Conservation (phyloP, 208 protist species). For the Leishmania tropica region DNA sequence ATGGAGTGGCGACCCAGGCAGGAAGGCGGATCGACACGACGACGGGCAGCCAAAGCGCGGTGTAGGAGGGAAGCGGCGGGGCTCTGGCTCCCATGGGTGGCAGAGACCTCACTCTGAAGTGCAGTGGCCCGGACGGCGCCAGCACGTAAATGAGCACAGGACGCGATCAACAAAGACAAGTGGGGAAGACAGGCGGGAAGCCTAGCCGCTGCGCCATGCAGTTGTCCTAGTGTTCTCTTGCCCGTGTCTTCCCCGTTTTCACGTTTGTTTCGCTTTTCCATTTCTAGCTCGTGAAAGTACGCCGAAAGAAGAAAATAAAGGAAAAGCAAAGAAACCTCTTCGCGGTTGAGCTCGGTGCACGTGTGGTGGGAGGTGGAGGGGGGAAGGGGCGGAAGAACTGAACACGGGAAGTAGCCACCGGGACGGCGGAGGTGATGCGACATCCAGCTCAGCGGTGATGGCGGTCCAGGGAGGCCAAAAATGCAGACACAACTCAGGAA, state of each 20-base stretch:
- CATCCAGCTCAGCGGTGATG: neutral
- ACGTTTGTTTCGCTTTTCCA: neutral
- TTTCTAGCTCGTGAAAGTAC: neutral
- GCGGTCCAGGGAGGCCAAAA: neutral
- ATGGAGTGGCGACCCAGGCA: neutral
- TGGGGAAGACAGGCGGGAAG: neutral
- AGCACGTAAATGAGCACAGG: neutral
- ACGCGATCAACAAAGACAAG: neutral
- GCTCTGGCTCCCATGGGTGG: neutral
- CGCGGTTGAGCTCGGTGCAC: neutral
- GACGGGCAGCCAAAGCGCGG: too few species aligned
- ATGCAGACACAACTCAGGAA: neutral
- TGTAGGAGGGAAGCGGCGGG: neutral
- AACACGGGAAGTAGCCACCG: neutral
- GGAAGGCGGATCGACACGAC: neutral
- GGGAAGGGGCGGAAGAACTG: neutral
- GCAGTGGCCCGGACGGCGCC: neutral
- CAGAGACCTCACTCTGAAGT: neutral
- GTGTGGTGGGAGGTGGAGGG: neutral
- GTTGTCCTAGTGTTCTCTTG: neutral
- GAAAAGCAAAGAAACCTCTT: conserved; percentile 14
- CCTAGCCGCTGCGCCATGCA: neutral
- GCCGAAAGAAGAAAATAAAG: neutral
- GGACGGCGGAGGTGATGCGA: neutral
- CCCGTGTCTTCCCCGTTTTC: conserved; percentile 5